A percentile compares a stretch with the other conserved stretches of the same genome.
These are phyloP conservation scores for Capsella rubella DNA, from an alignment of 441 rosid species.

Conservation along the genomic window DNA sequence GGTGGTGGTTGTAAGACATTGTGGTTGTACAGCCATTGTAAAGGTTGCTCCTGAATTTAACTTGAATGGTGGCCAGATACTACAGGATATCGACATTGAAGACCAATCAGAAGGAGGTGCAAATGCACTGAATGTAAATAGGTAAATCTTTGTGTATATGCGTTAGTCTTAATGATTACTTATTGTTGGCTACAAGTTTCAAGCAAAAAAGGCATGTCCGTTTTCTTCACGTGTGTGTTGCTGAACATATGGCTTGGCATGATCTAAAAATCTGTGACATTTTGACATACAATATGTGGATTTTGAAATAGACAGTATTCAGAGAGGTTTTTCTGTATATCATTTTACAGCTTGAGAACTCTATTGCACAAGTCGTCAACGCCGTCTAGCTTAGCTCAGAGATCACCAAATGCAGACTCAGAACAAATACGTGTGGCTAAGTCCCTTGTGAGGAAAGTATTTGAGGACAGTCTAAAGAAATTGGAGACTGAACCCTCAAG, in stretches of 20 bases:
- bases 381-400: conserved; percentile 60
- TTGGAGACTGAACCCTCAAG: conserved; percentile 64
- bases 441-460: conserved; percentile 62
- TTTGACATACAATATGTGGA: conserved; percentile 21
- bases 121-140: conserved; percentile 79
- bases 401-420: conserved; percentile 64
- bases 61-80: conserved; percentile 55
- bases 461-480: conserved; percentile 70
- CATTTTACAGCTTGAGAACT: conserved; percentile 71
- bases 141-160: conserved; percentile 44
- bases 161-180: conserved; percentile 26
- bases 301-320: conserved; percentile 32
- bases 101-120: conserved; percentile 90
- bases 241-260: conserved; percentile 13
- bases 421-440: conserved; percentile 58
- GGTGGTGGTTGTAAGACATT: conserved; percentile 74
- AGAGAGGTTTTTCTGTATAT: conserved; percentile 33
- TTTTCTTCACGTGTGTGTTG: conserved; percentile 14
- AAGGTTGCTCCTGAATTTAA: conserved; percentile 59
- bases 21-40: conserved; percentile 72
- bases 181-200: conserved; percentile 6
- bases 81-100: conserved; percentile 68
- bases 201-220: conserved; percentile 1
- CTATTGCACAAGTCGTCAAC: conserved; percentile 72
- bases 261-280: conserved; percentile 8